These are phyloP conservation scores for Sporobolomyces roseus DNA, from an alignment of 768 basidiomycete genomes.

Conservation along the genomic window DNA sequence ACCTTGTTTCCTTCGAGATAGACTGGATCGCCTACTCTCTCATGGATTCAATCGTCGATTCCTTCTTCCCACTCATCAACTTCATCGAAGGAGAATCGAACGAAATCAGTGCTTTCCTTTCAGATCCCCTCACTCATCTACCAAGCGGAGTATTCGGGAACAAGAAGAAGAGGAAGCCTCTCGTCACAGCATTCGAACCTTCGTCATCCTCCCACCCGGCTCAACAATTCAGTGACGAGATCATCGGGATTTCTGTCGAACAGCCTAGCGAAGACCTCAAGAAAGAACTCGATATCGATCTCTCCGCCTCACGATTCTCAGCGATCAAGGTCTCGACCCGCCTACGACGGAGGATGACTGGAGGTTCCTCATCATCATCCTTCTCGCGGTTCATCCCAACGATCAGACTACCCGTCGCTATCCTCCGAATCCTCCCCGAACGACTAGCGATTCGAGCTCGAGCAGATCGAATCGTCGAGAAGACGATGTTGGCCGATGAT, in stretches of 20 bases:
- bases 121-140: constrained; percentile 49
- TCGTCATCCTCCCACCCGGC: not conserved
- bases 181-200: not conserved
- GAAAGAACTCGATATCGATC: constrained; percentile 11
- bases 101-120: constrained; percentile 68
- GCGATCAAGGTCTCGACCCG: constrained; percentile 34
- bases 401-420: not conserved
- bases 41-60: constrained; percentile 88
- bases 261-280: not conserved
- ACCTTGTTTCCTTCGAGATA: constrained; percentile 45
- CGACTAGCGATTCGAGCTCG: not conserved
- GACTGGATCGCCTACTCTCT: constrained; percentile 94
- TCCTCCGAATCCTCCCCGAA: constrained; percentile 23
- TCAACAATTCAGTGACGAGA: constrained; percentile 9
- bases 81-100: constrained; percentile 76
- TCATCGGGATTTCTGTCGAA: constrained; percentile 36
- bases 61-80: constrained; percentile 79
- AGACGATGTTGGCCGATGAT: constrained; percentile 37
- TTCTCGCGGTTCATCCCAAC: constrained; percentile 6
- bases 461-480: constrained; percentile 7
- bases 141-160: not conserved
- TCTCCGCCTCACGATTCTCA: not conserved
- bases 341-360: not conserved
- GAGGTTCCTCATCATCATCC: not conserved
- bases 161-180: constrained; percentile 3